Evolutionary conservation across 257 asterid genomes (phyloP).

Genomic region (Vinca minor): DNA sequence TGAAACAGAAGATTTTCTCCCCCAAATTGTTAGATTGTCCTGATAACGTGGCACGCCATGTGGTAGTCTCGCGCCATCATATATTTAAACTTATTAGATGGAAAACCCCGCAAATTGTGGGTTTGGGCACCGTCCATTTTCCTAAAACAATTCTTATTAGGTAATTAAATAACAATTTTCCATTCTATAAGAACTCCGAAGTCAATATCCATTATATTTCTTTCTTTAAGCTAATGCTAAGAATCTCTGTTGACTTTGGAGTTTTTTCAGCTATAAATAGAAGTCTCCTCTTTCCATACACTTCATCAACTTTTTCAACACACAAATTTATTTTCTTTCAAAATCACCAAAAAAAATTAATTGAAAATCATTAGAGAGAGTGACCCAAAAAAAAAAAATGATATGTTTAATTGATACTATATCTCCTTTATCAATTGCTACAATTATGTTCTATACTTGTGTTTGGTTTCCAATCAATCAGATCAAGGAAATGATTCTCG

Average conservation of each 20-base stretch:
- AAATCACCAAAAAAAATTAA: too few species aligned
- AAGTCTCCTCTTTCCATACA: not conserved
- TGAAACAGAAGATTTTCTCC: too few species aligned
- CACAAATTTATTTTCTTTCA: too few species aligned
- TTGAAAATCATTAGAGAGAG: too few species aligned
- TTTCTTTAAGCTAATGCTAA: too few species aligned
- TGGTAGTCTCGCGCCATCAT: too few species aligned
- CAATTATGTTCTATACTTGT: slow-evolving; percentile 21
- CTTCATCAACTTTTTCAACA: too few species aligned
- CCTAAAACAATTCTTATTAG: not conserved
- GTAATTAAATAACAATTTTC: too few species aligned
- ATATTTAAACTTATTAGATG: too few species aligned
- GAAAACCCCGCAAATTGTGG: not conserved
- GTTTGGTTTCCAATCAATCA: slow-evolving; percentile 18
- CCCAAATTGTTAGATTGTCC: too few species aligned
- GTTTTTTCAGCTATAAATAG: not conserved
- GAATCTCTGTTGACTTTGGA: not conserved
- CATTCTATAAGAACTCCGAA: not conserved
- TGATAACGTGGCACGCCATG: too few species aligned
- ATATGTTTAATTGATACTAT: slow-evolving; percentile 16
- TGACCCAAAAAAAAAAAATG: slow-evolving; percentile 6
- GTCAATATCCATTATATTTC: not conserved
- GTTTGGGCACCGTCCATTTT: too few species aligned
- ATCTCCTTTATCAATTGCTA: slow-evolving; percentile 13
- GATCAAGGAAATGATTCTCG: slow-evolving; percentile 2